Conservation (phyloP, 176 grass and related monocot species). For the Avena insularis region DNA sequence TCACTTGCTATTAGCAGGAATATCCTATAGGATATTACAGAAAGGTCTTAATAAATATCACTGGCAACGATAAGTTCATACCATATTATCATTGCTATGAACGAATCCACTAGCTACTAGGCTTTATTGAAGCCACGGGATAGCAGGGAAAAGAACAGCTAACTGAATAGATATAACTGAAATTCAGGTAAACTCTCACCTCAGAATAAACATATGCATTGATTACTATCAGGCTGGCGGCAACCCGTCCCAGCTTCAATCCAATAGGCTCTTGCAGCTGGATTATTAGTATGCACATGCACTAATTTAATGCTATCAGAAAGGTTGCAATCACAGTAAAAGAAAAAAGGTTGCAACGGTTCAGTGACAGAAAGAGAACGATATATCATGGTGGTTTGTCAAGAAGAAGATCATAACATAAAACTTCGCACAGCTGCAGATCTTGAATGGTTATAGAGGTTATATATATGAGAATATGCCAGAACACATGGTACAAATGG, state of each 20-base stretch:
- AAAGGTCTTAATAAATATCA: slow-evolving; percentile 37
- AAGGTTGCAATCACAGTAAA: too few species aligned
- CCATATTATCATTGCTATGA: slow-evolving; percentile 13
- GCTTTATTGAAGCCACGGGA: slow-evolving; percentile 32
- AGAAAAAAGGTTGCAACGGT: not conserved
- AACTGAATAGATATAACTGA: slow-evolving; percentile 38
- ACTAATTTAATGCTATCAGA: slow-evolving; percentile 28
- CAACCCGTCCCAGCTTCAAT: slow-evolving; percentile 31
- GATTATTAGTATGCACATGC: slow-evolving; percentile 34
- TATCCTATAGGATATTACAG: slow-evolving; percentile 38
- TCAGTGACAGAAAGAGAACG: not conserved
- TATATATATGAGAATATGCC: not conserved
- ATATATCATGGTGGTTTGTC: not conserved
- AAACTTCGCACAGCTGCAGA: not conserved
- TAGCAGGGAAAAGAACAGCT: slow-evolving; percentile 6
- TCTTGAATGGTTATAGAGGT: not conserved
- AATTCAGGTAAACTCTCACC: slow-evolving; percentile 33
- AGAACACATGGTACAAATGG: not conserved
- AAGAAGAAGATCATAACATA: not conserved
- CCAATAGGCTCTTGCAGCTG: slow-evolving; percentile 21
- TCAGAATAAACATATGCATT: slow-evolving; percentile 35
- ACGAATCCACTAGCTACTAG: slow-evolving; percentile 20
- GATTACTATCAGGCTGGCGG: slow-evolving; percentile 45
- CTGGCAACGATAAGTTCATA: slow-evolving; percentile 33
- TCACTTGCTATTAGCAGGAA: slow-evolving; percentile 35